Evolutionary conservation across 805 yeast genomes (phyloP).

Genomic region (Debaryomyces castellii): DNA sequence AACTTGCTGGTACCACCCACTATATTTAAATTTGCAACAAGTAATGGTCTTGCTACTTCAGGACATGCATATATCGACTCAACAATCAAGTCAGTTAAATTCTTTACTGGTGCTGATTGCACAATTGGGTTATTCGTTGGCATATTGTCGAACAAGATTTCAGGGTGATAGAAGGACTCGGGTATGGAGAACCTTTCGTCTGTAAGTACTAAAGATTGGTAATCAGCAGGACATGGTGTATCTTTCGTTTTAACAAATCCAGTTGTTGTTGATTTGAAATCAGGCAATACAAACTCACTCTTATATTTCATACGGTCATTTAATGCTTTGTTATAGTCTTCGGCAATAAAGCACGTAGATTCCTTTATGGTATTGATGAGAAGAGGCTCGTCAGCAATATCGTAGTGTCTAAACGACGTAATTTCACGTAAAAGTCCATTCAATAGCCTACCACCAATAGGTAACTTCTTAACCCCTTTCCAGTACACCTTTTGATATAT

Average conservation of each 20-base stretch:
- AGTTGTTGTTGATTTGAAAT: constrained; percentile 72
- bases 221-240: constrained; percentile 39
- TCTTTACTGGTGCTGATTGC: constrained; percentile 55
- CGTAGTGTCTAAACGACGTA: constrained; percentile 87
- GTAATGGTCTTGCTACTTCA: constrained; percentile 66
- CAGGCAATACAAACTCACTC: constrained; percentile 82
- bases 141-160: constrained; percentile 46
- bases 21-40: constrained; percentile 75
- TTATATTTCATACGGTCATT: constrained; percentile 34
- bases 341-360: constrained; percentile 65
- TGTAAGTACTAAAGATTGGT: constrained; percentile 63
- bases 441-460: constrained; percentile 82
- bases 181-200: constrained; percentile 91
- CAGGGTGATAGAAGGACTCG: constrained; percentile 85
- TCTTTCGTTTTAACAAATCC: constrained; percentile 60
- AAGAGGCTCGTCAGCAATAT: constrained; percentile 87
- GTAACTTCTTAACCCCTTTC: constrained; percentile 74
- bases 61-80: constrained; percentile 73
- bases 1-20: constrained; percentile 82
- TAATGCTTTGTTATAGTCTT: constrained; percentile 52
- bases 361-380: constrained; percentile 86
- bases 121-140: constrained; percentile 28
- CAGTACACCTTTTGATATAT: constrained; percentile 74
- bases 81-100: constrained; percentile 74
- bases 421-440: constrained; percentile 83